Evolutionary conservation across 2,329 filamentous ascomycete species (phyloP).

Genomic region (Aureobasidium sp.): DNA sequence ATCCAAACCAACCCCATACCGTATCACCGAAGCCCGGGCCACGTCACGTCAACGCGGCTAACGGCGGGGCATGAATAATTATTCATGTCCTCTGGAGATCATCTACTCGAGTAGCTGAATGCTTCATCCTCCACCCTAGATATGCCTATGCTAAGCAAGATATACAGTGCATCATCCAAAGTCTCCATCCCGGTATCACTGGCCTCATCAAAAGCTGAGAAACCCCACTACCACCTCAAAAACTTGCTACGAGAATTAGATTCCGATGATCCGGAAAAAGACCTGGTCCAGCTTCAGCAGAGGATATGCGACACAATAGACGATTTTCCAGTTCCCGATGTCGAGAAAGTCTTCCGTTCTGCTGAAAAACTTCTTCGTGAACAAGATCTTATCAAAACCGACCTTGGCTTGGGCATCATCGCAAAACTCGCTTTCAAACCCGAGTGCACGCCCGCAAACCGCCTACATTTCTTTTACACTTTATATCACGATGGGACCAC

Average conservation of each 20-base stretch:
- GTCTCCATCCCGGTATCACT: background rate
- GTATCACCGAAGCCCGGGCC: background rate
- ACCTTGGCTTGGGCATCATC: constrained; percentile 5
- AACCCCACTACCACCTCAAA: background rate
- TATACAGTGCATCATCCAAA: constrained; percentile 8
- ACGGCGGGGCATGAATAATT: background rate
- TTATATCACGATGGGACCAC: background rate
- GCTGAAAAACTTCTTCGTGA: constrained; percentile 4
- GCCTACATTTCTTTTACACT: constrained; percentile 5
- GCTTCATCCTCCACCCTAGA: background rate
- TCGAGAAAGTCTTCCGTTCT: background rate
- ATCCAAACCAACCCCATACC: no score
- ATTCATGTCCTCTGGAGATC: background rate
- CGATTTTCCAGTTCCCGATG: background rate
- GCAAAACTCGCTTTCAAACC: constrained; percentile 2
- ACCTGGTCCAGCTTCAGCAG: background rate
- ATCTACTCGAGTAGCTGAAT: no score
- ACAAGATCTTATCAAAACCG: background rate
- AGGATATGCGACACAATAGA: constrained; percentile 3
- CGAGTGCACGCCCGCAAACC: constrained; percentile 3
- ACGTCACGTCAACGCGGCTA: background rate
- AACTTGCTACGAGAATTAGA: background rate
- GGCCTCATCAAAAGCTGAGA: background rate
- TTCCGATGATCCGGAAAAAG: background rate
- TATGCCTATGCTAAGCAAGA: constrained; percentile 5